Base-by-base conservation (phyloP, 345 rosid genomes). In the Corymbia maculata region DNA sequence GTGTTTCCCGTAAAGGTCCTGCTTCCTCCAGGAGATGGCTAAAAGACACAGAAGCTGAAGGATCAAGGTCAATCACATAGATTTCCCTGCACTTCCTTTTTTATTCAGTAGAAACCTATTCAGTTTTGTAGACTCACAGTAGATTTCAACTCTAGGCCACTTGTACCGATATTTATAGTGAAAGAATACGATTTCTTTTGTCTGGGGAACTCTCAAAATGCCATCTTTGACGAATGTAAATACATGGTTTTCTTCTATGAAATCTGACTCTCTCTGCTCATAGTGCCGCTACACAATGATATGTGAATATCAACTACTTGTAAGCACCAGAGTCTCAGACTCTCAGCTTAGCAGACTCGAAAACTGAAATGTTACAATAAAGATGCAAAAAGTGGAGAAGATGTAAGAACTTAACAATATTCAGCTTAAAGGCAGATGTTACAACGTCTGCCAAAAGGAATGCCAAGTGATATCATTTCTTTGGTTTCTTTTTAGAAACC, bases 401-500 rank as follows among this genome's bases (percentile, higher is more conserved):
- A 19, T 75, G 6, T 5, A 36, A 75, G 84, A 70, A 75, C 47
- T 75, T 42, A 75, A 75, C 49, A 42, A 75, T 42, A 42, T 42
- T 42, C 84, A 19, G 49, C 84, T 75, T 44, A 75, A 75, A 75
- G 49, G 49, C 26, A 42, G 49, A 75, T 75, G 49, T 75, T 75
- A 42, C 84, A 21, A 6, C 13, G 49, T 75, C 44, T 42, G 84
- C 49, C 84, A 75, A 75, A 75, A 75, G 28, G 8, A 42, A 75
- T 42, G 82, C 26, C 84, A 21, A 10, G 49, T 42, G 84, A 75
- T 9, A 19, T 92, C 89, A 93, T 50, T 88, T 15, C 91, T 91
- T 91, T 87, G 87, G 51, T 88, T 93, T 92, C 88, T 91, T 92
- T 80, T 88, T 91, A 30, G 91, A 90, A 86, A 90, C 59, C 79